Percentiles rank a stretch among this genome's conserved stretches.
Conservation (phyloP, 192 early-diverging fungal species). For the Coemansia biformis region DNA sequence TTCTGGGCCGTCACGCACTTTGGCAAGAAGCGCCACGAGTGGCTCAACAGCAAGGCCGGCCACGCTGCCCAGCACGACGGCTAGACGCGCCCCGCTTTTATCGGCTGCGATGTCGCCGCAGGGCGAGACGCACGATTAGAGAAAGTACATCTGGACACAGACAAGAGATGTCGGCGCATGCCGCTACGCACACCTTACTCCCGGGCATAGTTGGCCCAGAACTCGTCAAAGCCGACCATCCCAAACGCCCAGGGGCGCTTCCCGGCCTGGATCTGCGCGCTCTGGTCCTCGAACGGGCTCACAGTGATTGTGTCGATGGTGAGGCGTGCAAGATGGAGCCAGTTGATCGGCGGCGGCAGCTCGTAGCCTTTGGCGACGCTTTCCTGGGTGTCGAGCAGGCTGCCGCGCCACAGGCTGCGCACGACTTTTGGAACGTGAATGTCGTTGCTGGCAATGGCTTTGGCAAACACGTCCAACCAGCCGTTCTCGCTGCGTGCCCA, state of each 20-base stretch:
- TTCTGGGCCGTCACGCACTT: conserved; percentile 38
- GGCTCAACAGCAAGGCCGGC: conserved; percentile 45
- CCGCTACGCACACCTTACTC: neutral
- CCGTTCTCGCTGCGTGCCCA: conserved; percentile 14
- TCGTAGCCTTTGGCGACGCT: conserved; percentile 1
- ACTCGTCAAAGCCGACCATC: conserved; percentile 22
- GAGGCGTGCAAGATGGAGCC: conserved; percentile 26
- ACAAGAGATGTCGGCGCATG: no score
- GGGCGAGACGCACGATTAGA: no score
- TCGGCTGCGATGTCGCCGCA: no score
- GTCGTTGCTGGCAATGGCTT: conserved; percentile 48
- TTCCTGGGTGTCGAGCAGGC: conserved; percentile 14
- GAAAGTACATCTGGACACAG: no score
- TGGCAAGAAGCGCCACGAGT: conserved; percentile 46
- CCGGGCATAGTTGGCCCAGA: conserved; percentile 11
- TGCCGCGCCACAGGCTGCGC: conserved; percentile 52
- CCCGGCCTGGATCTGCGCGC: conserved; percentile 2
- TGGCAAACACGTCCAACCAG: conserved; percentile 50
- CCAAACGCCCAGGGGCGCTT: conserved; percentile 18
- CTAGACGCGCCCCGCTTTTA: no score
- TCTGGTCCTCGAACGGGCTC: conserved; percentile 3
- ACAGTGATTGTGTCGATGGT: conserved; percentile 12
- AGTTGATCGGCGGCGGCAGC: conserved; percentile 28
- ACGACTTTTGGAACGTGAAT: conserved; percentile 55
- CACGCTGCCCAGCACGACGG: conserved; percentile 21